Conservation (phyloP, 352 stramenopile genomes). For the Phytophthora podocarpi region DNA sequence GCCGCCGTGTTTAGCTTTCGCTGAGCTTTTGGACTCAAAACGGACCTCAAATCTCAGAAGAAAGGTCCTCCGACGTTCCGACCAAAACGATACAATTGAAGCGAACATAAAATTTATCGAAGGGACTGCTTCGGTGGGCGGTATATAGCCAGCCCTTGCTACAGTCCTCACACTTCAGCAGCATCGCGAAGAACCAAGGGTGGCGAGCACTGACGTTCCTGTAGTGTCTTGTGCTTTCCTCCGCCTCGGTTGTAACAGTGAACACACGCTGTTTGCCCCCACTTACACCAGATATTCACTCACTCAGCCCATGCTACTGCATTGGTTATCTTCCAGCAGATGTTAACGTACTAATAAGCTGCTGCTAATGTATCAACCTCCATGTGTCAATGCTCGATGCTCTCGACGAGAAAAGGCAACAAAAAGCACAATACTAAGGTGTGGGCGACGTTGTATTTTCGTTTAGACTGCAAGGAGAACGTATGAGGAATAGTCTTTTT, state of each 20-base stretch:
- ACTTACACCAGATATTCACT: neutral
- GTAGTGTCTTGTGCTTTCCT: neutral
- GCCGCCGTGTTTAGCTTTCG: no score
- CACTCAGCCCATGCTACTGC: no score
- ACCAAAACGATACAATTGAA: neutral
- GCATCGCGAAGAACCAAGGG: neutral
- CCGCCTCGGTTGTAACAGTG: neutral
- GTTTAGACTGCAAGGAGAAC: neutral
- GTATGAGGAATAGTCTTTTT: neutral
- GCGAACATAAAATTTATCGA: neutral
- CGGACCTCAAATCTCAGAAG: neutral
- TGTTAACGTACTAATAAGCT: no score
- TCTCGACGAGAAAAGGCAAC: slow-evolving; percentile 8
- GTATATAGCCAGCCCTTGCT: neutral
- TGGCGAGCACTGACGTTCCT: neutral
- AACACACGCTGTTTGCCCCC: neutral
- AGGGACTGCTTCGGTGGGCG: neutral
- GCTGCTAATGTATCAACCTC: no score
- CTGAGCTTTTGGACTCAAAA: neutral
- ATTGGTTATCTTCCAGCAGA: no score
- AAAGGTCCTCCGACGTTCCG: neutral
- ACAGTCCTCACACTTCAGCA: neutral
- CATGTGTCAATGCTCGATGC: neutral
- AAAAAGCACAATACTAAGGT: slow-evolving; percentile 17
- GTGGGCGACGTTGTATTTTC: no score